Conservation (phyloP, 805 yeast genomes). For the Wickerhamiella brachini region DNA sequence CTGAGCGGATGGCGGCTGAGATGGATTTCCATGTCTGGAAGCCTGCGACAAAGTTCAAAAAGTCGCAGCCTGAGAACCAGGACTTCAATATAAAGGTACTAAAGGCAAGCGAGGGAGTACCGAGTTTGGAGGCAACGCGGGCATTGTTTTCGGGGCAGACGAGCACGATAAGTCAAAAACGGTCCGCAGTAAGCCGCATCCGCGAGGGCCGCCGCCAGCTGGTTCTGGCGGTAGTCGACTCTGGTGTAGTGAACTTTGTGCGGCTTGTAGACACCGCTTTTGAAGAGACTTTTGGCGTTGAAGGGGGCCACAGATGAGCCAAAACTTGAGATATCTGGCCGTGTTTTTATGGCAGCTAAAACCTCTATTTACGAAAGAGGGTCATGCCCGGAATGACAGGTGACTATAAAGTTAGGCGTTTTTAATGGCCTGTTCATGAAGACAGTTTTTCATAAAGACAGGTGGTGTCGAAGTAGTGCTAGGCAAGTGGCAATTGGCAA, state of each 20-base stretch:
- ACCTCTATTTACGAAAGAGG: too few relatives aligned
- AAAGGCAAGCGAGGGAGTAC: constrained; percentile 22
- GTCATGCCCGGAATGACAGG: too few relatives aligned
- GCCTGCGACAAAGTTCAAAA: constrained; percentile 54
- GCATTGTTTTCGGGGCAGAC: constrained; percentile 21
- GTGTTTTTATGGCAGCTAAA: too few relatives aligned
- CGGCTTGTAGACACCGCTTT: constrained; percentile 20
- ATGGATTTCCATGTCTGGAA: constrained; percentile 68
- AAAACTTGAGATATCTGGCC: too few relatives aligned
- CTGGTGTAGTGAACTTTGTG: constrained; percentile 59
- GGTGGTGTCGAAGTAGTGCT: neutral
- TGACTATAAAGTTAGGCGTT: too few relatives aligned
- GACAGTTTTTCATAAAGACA: too few relatives aligned
- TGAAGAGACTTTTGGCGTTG: neutral
- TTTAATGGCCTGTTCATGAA: too few relatives aligned
- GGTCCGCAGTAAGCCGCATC: constrained; percentile 28
- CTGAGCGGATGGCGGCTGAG: neutral
- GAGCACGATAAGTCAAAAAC: constrained; percentile 12
- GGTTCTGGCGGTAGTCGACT: constrained; percentile 57
- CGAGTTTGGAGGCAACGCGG: constrained; percentile 22
- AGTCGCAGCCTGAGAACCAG: constrained; percentile 51
- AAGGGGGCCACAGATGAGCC: too few relatives aligned
- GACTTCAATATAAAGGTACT: constrained; percentile 60
- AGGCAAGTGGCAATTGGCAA: too few relatives aligned
- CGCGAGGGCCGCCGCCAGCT: constrained; percentile 41